Evolutionary conservation across 139 green algal genomes (phyloP), one percentile per base, ranked within the genome.

Genomic region (Tetraselmis chui): DNA sequence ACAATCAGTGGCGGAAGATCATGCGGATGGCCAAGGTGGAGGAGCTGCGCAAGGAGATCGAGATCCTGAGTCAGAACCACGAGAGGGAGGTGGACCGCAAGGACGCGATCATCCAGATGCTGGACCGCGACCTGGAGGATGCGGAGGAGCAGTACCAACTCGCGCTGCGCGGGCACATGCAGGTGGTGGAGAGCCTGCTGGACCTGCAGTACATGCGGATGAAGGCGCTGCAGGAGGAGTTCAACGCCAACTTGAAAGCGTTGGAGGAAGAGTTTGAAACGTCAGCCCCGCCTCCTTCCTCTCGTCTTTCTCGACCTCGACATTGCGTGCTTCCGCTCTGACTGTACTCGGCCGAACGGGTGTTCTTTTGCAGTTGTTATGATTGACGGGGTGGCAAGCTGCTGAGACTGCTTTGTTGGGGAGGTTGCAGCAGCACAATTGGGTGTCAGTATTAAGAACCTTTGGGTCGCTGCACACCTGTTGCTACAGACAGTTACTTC

Each of bases 1-100:
- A 97, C 86, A 95, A 93, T 76, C 91, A 96, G 77, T 97, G 94
- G 94, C 90, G 93, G 76, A 93, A 94, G 82, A 94, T 96, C 79
- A 96, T 95, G 92, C 91, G 94, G 29, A 89, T 92, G 88, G 90
- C 93, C 29, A 97, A 97, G 86, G 91, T 88, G 23, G 93, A 96
- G 83, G 94, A 96, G 80, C 91, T 97, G 80, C 89, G 91, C 23
- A 77, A 86, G 23, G 89, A 95, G 28, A 93, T 96, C 32, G 91
- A 96, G 86, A 90, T 96, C 31, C 87, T 98, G 31, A 88, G 79
- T 11, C 92, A 95, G 74, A 91, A 92, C 83, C 93, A 97, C 79
- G 93, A 96, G 81, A 80, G 91, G 24, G 89, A 94, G 83, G 88
- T 97, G 29, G 92, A 98, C 81, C 84, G 94, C 1, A 93, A 94